Base-by-base conservation (phyloP, 1,284 basidiomycete species). In the Boletus calvinii region DNA sequence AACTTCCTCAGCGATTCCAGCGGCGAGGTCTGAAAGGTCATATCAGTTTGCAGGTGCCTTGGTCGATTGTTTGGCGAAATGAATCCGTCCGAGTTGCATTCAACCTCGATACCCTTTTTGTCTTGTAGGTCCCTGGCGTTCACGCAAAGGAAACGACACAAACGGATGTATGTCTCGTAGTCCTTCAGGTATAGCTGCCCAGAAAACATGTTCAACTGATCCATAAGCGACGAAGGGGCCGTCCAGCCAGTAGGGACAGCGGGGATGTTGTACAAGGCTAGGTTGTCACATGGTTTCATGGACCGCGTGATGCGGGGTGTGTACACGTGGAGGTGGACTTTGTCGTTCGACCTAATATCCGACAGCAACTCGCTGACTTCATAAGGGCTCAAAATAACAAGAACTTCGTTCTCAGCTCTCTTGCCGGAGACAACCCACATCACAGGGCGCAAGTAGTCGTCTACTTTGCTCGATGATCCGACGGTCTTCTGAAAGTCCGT, bases 361-460 rank as follows among this genome's bases (percentile, higher is more conserved):
- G 70, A 69, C 2, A 80, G 62, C n/a, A 80, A 64, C 35, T 53
- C 51, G 41, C 79, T 69, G 37, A 61, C 74, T 52, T 81, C 79
- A 47, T 60, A 69, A 1, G 79, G 76, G 55, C 79, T 80, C 47
- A 78, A 48, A n/a, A 73, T 56, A 24, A 81, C 66, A 1, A 76
- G 56, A 2, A 59, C 52, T 0, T 43, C 41, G 10, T 44, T 41
- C 2, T 20, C 13, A 13, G 8, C 35, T 1, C 12, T 47, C 22
- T 46, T 54, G 18, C 50, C 52, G 0, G 74, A 71, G 18, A 76
- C 39, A 22, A 80, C 61, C 78, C 78, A 77, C 38, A 73, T 66
- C n/a, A 78, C 69, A 0, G 75, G 72, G 13, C 74, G 73, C 38
- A 75, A 56, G 49, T 72, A 77, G 24, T 72, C 69, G 36, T 61